phyloP scores from a whole-genome alignment of 1,139 yeast species.

The Casaregolazyma suthepensis region DNA sequence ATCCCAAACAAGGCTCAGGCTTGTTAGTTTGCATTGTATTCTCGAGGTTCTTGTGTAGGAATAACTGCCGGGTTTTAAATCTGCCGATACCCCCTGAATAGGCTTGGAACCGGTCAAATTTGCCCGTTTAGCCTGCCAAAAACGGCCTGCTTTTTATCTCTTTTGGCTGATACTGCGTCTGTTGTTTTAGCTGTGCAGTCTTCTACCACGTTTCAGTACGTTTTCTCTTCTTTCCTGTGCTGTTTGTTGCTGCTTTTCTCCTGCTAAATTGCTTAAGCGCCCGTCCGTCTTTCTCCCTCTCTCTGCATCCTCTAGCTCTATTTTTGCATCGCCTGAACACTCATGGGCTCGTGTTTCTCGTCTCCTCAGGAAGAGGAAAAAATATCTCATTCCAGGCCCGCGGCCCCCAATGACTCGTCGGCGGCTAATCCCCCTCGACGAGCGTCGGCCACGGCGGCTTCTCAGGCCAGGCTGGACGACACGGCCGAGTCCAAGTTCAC shows the following conservation, averaged over 20 bases:
- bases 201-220: too few relatives aligned
- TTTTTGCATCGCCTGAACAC: background rate
- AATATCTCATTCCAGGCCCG: background rate
- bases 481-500: background rate
- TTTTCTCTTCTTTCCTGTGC: background rate
- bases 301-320: background rate
- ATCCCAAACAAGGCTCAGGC: background rate
- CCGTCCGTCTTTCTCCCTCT: background rate
- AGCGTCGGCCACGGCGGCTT: background rate
- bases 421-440: background rate
- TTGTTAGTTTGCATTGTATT: background rate
- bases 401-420: background rate
- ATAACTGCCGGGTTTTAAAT: background rate
- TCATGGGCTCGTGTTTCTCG: conserved; percentile 12
- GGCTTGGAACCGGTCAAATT: background rate
- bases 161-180: too few relatives aligned
- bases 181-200: too few relatives aligned
- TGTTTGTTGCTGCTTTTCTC: background rate
- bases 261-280: background rate
- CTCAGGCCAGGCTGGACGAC: background rate
- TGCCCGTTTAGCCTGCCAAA: background rate
- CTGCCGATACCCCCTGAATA: background rate
- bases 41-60: background rate
- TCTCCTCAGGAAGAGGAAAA: conserved; percentile 6
- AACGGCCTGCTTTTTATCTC: background rate